phyloP scores from a whole-genome alignment of 495 filamentous ascomycete genomes.

The Neurospora intermedia region DNA sequence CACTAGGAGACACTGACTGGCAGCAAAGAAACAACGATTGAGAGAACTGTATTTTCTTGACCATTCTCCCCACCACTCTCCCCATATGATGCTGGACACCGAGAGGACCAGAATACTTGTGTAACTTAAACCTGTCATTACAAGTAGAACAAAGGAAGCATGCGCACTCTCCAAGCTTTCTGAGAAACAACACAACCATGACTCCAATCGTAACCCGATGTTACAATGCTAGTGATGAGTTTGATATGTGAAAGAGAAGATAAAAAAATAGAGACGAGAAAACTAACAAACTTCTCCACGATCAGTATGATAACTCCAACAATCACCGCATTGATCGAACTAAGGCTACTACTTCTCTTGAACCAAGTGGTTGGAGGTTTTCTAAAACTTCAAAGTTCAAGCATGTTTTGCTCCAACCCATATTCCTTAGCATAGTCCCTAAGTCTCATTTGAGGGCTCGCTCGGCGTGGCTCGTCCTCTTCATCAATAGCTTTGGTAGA shows the following conservation, averaged over 20 bases:
- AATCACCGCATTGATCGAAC: background rate
- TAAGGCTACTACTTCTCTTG: background rate
- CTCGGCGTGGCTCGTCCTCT: slow-evolving; percentile 24
- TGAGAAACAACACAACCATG: background rate
- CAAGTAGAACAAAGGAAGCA: background rate
- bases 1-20: too few relatives aligned
- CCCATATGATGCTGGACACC: background rate
- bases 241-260: background rate
- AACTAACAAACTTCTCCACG: background rate
- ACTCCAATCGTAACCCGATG: background rate
- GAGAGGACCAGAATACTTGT: background rate
- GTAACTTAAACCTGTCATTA: background rate
- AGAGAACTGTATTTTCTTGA: background rate
- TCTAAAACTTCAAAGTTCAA: background rate
- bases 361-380: background rate
- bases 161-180: background rate
- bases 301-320: background rate
- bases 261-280: background rate
- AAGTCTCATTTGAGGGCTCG: slow-evolving; percentile 19
- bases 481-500: slow-evolving; percentile 31
- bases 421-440: background rate
- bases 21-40: background rate
- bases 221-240: background rate
- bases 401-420: background rate
- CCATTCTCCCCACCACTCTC: background rate